These are phyloP conservation scores for Boletus patriciae DNA, from an alignment of 768 basidiomycete species.

Conservation along the genomic window DNA sequence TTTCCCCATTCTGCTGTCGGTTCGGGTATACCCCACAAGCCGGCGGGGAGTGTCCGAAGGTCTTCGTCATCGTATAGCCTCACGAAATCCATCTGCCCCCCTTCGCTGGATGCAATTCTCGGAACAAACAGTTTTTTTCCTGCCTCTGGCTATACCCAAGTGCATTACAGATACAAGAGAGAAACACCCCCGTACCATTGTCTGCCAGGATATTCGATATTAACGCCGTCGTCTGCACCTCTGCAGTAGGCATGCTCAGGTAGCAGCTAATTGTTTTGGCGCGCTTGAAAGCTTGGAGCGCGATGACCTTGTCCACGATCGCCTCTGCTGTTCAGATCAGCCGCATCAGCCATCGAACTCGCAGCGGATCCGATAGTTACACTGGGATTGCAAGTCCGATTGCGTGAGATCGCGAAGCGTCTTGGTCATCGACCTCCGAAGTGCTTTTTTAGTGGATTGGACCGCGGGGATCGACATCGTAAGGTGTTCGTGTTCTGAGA, in stretches of 20 bases:
- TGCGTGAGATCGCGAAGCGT: constrained; percentile 46
- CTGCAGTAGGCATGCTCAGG: constrained; percentile 75
- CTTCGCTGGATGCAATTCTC: constrained; percentile 48
- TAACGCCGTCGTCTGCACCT: constrained; percentile 59
- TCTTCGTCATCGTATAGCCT: constrained; percentile 60
- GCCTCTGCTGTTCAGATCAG: constrained; percentile 22
- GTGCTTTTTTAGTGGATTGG: constrained; percentile 47
- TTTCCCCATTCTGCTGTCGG: constrained; percentile 49
- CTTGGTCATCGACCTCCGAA: constrained; percentile 52
- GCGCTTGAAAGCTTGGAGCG: constrained; percentile 50
- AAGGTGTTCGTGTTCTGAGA: not conserved
- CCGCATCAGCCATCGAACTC: not conserved
- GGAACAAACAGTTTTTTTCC: constrained; percentile 73
- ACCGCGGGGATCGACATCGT: constrained; percentile 32
- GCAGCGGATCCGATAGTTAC: constrained; percentile 36
- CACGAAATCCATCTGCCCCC: constrained; percentile 60
- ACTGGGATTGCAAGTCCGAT: constrained; percentile 56
- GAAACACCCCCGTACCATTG: constrained; percentile 41
- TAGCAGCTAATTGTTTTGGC: constrained; percentile 66
- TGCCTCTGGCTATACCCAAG: constrained; percentile 24
- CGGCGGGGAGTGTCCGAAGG: constrained; percentile 53
- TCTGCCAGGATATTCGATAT: constrained; percentile 51
- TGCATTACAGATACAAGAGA: not conserved
- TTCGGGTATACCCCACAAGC: constrained; percentile 77
- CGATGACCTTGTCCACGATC: constrained; percentile 49